Conservation (phyloP, 768 basidiomycete genomes). For the Gloeopeniophorella convolvens region DNA sequence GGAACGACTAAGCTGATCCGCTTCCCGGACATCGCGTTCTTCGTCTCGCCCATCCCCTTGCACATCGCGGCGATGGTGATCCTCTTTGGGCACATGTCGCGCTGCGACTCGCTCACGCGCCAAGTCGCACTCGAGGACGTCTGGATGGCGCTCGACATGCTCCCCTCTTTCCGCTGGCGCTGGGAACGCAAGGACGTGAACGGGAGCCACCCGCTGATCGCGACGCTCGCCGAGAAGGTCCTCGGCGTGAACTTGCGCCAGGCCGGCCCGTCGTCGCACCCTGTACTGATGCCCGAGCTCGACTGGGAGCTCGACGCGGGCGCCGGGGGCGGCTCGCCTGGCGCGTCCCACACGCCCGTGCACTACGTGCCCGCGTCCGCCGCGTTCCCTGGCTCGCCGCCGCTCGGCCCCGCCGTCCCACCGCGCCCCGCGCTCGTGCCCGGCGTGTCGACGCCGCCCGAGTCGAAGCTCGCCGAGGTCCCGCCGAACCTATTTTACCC, state of each 20-base stretch:
- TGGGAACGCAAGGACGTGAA: constrained; percentile 83
- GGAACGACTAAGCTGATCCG: constrained; percentile 76
- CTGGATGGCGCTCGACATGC: constrained; percentile 82
- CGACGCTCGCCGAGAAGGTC: constrained; percentile 74
- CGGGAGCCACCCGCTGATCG: constrained; percentile 78
- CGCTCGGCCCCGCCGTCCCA: constrained; percentile 13
- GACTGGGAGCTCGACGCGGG: constrained; percentile 46
- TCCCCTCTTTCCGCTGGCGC: constrained; percentile 85
- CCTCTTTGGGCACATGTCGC: constrained; percentile 79
- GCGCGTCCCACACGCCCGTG: constrained; percentile 6
- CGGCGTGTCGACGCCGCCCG: too few species aligned
- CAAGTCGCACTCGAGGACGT: constrained; percentile 73
- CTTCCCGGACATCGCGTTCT: constrained; percentile 83
- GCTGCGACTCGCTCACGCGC: constrained; percentile 57
- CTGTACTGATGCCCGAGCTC: constrained; percentile 35
- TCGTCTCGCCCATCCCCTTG: constrained; percentile 81
- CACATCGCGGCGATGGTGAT: constrained; percentile 92
- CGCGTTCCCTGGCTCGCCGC: constrained; percentile 27
- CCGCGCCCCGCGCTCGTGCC: constrained; percentile 1
- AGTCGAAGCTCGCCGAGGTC: constrained; percentile 50
- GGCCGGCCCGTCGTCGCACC: constrained; percentile 37
- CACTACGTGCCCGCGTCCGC: too few species aligned
- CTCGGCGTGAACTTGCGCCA: constrained; percentile 67
- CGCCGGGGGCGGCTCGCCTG: constrained; percentile 4
- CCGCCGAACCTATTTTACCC: constrained; percentile 71